Conservation (phyloP, 768 basidiomycete species). For the Lentinula edodes region DNA sequence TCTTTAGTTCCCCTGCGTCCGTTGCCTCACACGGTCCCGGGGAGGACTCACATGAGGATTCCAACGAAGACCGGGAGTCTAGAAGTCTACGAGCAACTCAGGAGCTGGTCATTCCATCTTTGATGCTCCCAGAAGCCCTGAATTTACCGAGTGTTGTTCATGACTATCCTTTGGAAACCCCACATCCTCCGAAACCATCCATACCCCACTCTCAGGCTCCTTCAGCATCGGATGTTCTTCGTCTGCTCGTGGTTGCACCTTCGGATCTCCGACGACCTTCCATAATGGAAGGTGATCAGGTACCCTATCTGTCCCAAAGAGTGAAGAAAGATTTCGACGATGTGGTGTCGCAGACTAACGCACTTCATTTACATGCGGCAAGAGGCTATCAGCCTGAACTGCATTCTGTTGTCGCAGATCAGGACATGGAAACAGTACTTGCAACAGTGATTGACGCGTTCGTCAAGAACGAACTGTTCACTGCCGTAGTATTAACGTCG, state of each 20-base stretch:
- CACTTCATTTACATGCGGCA: not conserved
- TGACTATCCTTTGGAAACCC: not conserved
- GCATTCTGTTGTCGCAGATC: not conserved
- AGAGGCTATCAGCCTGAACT: not conserved
- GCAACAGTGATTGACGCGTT: not conserved
- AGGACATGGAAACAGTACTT: not conserved
- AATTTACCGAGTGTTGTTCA: not conserved
- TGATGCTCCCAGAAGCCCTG: not conserved
- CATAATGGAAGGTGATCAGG: not conserved
- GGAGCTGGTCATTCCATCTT: not conserved
- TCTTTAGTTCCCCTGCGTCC: constrained; percentile 6
- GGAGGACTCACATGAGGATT: not conserved
- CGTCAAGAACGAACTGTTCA: not conserved
- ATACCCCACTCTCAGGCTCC: not conserved
- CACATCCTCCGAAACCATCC: not conserved
- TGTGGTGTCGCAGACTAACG: not conserved
- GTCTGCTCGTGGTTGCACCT: constrained; percentile 1
- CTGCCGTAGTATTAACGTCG: not conserved
- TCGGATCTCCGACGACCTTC: not conserved
- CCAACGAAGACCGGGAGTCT: not conserved
- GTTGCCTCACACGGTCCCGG: not conserved
- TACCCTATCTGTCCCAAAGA: not conserved
- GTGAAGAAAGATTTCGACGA: not conserved
- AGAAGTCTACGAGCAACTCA: not conserved
- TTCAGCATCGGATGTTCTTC: not conserved